phyloP scores from a whole-genome alignment of 495 filamentous ascomycete species.

The Parachaetomium inaequale region DNA sequence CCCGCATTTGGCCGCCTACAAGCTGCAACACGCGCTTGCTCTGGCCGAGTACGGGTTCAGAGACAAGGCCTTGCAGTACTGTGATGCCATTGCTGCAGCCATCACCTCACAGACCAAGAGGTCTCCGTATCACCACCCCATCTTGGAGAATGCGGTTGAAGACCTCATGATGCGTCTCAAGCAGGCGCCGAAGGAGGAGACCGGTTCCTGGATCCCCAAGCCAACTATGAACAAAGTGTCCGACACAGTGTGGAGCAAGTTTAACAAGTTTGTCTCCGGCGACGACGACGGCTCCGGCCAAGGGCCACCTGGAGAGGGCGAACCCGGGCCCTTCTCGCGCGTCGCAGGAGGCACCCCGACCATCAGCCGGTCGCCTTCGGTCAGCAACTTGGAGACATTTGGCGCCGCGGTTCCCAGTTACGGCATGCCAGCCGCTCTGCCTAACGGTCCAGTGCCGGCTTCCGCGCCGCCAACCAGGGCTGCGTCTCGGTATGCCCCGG shows the following conservation, averaged over 20 bases:
- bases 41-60: constrained; percentile 80
- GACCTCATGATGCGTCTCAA: constrained; percentile 78
- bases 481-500: constrained; percentile 63
- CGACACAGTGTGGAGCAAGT: constrained; percentile 77
- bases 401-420: constrained; percentile 36
- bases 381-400: constrained; percentile 70
- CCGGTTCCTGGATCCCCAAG: constrained; percentile 76
- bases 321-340: constrained; percentile 75
- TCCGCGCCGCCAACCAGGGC: constrained; percentile 39
- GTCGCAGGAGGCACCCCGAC: constrained; percentile 74
- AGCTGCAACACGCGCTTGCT: constrained; percentile 76
- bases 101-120: constrained; percentile 78
- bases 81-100: constrained; percentile 74
- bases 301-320: constrained; percentile 57
- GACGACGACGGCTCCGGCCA: constrained; percentile 67
- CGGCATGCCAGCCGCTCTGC: constrained; percentile 27
- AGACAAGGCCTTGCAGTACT: constrained; percentile 84
- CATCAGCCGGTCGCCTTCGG: constrained; percentile 75
- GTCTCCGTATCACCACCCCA: constrained; percentile 76
- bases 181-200: constrained; percentile 73
- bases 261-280: constrained; percentile 92
- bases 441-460: constrained; percentile 30
- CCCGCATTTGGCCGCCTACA: constrained; percentile 85
- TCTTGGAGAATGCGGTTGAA: constrained; percentile 70
- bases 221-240: constrained; percentile 94